A percentile compares a stretch with the other conserved stretches of the same genome.
Conservation (phyloP, 441 rosid genomes). For the Raphanus hybrid region DNA sequence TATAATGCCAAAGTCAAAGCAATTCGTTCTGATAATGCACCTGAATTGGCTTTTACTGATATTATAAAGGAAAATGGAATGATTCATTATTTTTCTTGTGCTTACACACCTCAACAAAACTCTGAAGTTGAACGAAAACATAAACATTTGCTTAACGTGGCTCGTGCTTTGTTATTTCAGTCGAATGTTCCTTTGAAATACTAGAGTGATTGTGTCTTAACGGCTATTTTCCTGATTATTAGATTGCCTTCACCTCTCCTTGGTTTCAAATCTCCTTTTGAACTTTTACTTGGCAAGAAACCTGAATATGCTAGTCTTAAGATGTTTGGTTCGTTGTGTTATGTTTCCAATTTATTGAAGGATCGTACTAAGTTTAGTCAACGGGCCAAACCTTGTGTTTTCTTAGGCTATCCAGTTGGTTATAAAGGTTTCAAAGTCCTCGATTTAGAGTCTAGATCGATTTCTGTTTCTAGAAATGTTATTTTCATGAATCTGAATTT, state of each 20-base stretch:
- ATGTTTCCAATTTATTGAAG: too few relatives aligned
- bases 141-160: background rate
- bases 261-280: too few relatives aligned
- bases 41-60: background rate
- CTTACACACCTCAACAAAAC: background rate
- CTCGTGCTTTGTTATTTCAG: background rate
- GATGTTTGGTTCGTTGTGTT: background rate
- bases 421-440: background rate
- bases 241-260: too few relatives aligned
- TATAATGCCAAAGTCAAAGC: background rate
- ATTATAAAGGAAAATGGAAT: background rate
- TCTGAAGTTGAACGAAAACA: background rate
- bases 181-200: background rate
- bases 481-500: background rate
- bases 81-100: background rate
- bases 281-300: too few relatives aligned
- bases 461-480: background rate
- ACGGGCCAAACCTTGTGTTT: background rate
- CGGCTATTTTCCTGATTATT: background rate
- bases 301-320: background rate
- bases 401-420: background rate
- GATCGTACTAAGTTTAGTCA: background rate
- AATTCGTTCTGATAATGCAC: background rate
- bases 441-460: background rate
- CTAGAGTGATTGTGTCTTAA: background rate